Evolutionary conservation across 2,329 filamentous ascomycete species (phyloP).

Genomic region (Chrysoporthe austroafricana): DNA sequence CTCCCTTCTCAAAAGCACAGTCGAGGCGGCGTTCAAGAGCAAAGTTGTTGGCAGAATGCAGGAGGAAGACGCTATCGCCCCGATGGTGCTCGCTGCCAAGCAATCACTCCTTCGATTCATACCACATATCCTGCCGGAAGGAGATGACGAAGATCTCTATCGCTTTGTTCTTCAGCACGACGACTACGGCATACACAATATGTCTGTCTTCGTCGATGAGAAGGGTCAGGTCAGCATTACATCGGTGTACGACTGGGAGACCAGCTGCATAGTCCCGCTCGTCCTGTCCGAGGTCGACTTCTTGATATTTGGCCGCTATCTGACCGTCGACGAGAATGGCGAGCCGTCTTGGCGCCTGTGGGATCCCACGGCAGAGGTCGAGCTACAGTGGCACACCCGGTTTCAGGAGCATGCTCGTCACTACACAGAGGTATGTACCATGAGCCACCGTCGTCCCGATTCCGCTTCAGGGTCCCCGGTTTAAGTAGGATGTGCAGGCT

Average conservation of each 20-base stretch:
- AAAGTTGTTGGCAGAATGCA: not conserved
- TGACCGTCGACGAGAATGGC: conserved; percentile 28
- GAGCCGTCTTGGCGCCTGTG: conserved; percentile 28
- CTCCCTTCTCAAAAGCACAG: not conserved
- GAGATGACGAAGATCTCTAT: conserved; percentile 31
- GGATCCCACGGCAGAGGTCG: not conserved
- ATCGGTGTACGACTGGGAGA: conserved; percentile 37
- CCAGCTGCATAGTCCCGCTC: conserved; percentile 27
- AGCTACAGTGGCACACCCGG: conserved; percentile 25
- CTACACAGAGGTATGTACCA: conserved; percentile 33
- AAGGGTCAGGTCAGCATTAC: conserved; percentile 29
- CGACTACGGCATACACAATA: conserved; percentile 41
- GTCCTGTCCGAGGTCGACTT: conserved; percentile 39
- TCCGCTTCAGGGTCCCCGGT: not conserved
- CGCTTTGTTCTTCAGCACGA: conserved; percentile 41
- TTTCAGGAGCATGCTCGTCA: conserved; percentile 33
- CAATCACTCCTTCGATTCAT: conserved; percentile 36
- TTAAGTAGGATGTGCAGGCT: conserved; percentile 3
- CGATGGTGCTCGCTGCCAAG: conserved; percentile 32
- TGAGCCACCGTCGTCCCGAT: not conserved
- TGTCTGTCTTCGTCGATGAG: conserved; percentile 33
- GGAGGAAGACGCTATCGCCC: conserved; percentile 7
- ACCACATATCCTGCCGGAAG: conserved; percentile 32
- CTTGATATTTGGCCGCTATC: conserved; percentile 7
- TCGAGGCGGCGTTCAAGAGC: not conserved